A percentile compares a stretch with the other conserved stretches of the same genome.
Evolutionary conservation across 371 early-diverging fungal species (phyloP).

Genomic region (Rhizopus sp.): DNA sequence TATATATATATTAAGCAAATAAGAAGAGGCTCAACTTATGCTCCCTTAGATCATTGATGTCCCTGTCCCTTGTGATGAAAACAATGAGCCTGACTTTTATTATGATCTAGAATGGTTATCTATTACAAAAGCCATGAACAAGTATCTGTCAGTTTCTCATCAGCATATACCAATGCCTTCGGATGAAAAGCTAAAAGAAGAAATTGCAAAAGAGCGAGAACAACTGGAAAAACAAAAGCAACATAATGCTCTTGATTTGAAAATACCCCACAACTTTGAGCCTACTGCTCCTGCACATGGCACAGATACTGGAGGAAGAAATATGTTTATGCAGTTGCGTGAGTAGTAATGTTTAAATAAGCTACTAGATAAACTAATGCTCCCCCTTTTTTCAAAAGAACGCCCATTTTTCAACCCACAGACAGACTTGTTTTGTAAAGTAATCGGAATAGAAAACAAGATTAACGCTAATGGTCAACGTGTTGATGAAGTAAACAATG

Average conservation of each 20-base stretch:
- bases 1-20: background rate
- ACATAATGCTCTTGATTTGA: constrained; percentile 45
- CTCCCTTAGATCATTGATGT: constrained; percentile 60
- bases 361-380: background rate
- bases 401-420: constrained; percentile 66
- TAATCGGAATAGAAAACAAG: constrained; percentile 60
- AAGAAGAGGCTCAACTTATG: background rate
- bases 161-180: constrained; percentile 48
- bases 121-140: constrained; percentile 65
- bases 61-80: constrained; percentile 32
- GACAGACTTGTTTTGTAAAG: constrained; percentile 61
- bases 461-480: constrained; percentile 35
- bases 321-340: constrained; percentile 34
- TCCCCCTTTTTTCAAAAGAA: constrained; percentile 22
- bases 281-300: constrained; percentile 49
- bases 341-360: constrained; percentile 10
- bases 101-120: constrained; percentile 91
- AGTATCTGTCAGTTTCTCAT: constrained; percentile 44
- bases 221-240: constrained; percentile 22
- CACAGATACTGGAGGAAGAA: constrained; percentile 18
- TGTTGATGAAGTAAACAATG: constrained; percentile 3
- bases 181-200: constrained; percentile 37
- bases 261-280: constrained; percentile 68
- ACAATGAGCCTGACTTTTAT: constrained; percentile 35
- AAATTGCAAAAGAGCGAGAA: constrained; percentile 30